Base-by-base conservation (phyloP, 139 green algal genomes). In the Asterochloris sp. region DNA sequence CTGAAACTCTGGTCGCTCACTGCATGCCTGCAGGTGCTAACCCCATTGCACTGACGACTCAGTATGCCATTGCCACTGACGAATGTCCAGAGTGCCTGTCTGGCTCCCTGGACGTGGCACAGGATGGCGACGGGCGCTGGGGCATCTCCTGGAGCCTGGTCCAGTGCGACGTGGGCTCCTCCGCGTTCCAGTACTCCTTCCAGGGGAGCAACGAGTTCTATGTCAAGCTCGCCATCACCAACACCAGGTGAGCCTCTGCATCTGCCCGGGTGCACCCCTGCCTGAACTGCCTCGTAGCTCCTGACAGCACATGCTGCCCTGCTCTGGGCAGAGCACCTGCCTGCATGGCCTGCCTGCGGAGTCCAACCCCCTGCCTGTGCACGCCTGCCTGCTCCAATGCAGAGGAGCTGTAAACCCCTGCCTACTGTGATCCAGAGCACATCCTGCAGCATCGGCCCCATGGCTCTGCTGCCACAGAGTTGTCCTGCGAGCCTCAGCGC, bases 141-240 rank as follows among this genome's bases (percentile, higher is more conserved):
- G 67, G 8, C 12, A 83, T 86, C 19, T 13, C 74, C 26, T 86
- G 83, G 83, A 47, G 76, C 69, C 77, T 78, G 19, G 83, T 86
- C 77, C 83, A 83, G 62, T 86, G 83, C 71, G 29, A 74, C 28
- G 78, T 83, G 13, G 83, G 83, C 26, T 61, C 13, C 29, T 66
- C 62, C 19, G 13, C 14, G 12, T 83, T 86, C 21, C 47, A 76
- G 23, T 86, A 86, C 69, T 74, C 62, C 69, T 86, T 86, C 66
- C 62, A 74, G 67, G 77, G 77, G 61, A 73, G 61, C 29, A 86
- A 80, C 62, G 68, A 71, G 21, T 69, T 76, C 69, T 86, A 83
- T 69, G 54, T 86, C 27, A 86, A 86, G 71, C 68, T 86, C 69
- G 61, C 78, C 60, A 76, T 86, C 69, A 74, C 83, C 62, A 86